phyloP scores from a whole-genome alignment of 2,329 filamentous ascomycete species.

The Metarhizium sp. region DNA sequence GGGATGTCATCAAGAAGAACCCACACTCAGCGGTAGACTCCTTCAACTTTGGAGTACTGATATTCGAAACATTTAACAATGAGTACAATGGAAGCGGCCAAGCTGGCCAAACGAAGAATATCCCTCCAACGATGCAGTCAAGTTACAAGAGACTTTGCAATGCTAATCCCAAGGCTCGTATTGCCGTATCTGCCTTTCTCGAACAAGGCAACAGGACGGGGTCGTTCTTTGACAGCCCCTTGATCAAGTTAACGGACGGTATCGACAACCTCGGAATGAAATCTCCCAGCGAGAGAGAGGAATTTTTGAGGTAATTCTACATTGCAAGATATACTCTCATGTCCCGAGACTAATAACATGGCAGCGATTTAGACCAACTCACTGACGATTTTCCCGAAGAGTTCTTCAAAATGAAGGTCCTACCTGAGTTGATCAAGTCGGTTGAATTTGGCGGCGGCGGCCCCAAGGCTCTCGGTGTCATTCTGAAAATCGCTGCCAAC shows the following conservation, averaged over 20 bases:
- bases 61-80: constrained; percentile 90
- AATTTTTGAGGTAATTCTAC: constrained; percentile 57
- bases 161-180: constrained; percentile 77
- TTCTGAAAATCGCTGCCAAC: constrained; percentile 86
- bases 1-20: constrained; percentile 79
- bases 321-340: background rate
- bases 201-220: constrained; percentile 77
- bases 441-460: constrained; percentile 98
- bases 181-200: constrained; percentile 77
- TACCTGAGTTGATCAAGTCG: constrained; percentile 93
- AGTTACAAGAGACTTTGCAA: constrained; percentile 87
- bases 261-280: constrained; percentile 92
- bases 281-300: constrained; percentile 70
- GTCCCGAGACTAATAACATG: constrained; percentile 18
- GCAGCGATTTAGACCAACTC: constrained; percentile 67
- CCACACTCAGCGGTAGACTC: constrained; percentile 77
- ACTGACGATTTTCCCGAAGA: constrained; percentile 95
- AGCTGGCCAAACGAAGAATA: constrained; percentile 72
- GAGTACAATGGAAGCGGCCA: constrained; percentile 69
- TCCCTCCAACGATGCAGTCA: constrained; percentile 81
- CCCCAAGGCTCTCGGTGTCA: constrained; percentile 77
- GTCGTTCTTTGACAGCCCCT: constrained; percentile 83
- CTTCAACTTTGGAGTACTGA: constrained; percentile 73
- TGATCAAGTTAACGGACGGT: constrained; percentile 87
- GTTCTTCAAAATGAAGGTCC: constrained; percentile 94